Percentiles rank a stretch among this genome's conserved stretches.
These are phyloP conservation scores for Arxiozyma heterogenica DNA, from an alignment of 1,139 yeast species.

Conservation along the genomic window DNA sequence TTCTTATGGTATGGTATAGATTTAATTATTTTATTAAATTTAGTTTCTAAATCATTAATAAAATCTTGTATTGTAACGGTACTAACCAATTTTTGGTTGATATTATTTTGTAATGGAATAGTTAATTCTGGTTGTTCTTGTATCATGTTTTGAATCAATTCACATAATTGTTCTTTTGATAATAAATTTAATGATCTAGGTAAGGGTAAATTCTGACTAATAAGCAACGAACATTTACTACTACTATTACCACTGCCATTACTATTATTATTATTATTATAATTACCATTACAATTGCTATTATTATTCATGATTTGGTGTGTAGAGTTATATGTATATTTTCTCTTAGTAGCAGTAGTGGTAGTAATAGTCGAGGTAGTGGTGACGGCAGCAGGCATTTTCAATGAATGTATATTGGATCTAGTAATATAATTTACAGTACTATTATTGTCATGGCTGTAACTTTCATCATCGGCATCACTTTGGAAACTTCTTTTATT, in stretches of 20 bases:
- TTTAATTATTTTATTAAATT: slow-evolving; percentile 18
- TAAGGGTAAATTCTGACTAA: slow-evolving; percentile 28
- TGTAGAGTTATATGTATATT: slow-evolving; percentile 1
- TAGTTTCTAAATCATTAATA: slow-evolving; percentile 19
- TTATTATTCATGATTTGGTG: neutral
- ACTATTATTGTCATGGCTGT: too few species aligned
- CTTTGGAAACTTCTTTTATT: slow-evolving; percentile 2
- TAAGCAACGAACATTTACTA: slow-evolving; percentile 12
- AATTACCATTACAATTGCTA: slow-evolving; percentile 10
- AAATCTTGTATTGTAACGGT: slow-evolving; percentile 10
- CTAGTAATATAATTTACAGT: neutral
- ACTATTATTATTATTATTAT: slow-evolving; percentile 11
- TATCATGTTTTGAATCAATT: slow-evolving; percentile 20
- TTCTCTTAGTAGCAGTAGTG: neutral
- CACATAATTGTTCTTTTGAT: slow-evolving; percentile 23
- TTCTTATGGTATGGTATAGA: slow-evolving; percentile 26
- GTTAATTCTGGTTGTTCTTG: slow-evolving; percentile 23
- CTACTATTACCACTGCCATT: neutral
- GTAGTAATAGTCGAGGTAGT: neutral
- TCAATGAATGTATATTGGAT: neutral
- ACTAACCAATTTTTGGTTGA: slow-evolving; percentile 7
- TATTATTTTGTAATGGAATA: slow-evolving; percentile 14
- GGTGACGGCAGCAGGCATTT: neutral
- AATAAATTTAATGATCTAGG: slow-evolving; percentile 26
- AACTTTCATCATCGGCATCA: neutral